Percentiles rank a stretch among this genome's conserved stretches.
Conservation (phyloP, 257 asterid species). For the Lycium barbarum region DNA sequence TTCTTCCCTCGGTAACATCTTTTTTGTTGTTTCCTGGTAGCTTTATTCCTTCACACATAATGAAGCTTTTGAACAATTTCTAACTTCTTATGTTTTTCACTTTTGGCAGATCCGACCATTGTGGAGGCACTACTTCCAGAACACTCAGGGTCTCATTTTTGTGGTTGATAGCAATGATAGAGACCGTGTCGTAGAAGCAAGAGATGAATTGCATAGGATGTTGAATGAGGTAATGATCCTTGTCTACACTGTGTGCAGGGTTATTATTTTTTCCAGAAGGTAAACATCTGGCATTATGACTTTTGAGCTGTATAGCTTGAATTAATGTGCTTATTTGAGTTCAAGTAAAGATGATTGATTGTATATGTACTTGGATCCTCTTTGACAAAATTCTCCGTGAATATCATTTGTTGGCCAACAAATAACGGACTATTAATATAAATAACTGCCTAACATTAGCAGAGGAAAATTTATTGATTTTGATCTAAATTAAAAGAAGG, state of each 20-base stretch:
- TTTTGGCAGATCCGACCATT: conserved; percentile 83
- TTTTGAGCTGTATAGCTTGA: not conserved
- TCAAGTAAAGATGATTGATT: not conserved
- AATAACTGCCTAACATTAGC: not conserved
- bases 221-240: conserved; percentile 68
- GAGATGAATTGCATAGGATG: conserved; percentile 94
- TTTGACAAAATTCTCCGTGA: not conserved
- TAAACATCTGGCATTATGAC: not conserved
- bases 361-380: not conserved
- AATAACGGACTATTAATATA: not conserved
- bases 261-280: not conserved
- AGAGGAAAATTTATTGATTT: not conserved
- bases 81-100: conserved; percentile 3
- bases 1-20: not conserved
- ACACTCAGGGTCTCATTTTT: conserved; percentile 90
- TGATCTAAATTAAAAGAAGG: not conserved
- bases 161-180: conserved; percentile 95
- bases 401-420: not conserved
- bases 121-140: conserved; percentile 98
- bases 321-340: not conserved
- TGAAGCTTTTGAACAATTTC: conserved; percentile 7
- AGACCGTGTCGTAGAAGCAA: conserved; percentile 87
- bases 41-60: not conserved
- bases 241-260: conserved; percentile 3
- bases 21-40: not conserved